These are phyloP conservation scores for Camelina laxa DNA, from an alignment of 345 rosid genomes.

Conservation along the genomic window DNA sequence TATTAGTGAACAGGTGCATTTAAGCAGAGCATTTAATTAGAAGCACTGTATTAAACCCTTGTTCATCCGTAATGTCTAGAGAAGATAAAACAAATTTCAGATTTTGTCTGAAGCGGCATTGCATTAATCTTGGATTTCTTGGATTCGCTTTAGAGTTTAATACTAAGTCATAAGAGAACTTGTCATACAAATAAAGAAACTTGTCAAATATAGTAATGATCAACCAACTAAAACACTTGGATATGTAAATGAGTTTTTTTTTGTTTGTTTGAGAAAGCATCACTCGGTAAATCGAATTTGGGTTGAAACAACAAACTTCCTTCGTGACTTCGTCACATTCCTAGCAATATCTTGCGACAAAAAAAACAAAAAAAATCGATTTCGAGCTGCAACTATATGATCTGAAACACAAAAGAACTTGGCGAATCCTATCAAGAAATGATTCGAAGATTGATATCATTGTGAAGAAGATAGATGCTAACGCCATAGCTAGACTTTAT, in stretches of 20 bases:
- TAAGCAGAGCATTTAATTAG: slow-evolving; percentile 38
- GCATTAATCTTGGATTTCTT: slow-evolving; percentile 34
- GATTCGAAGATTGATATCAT: too few species aligned
- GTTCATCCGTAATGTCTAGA: slow-evolving; percentile 38
- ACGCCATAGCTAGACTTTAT: too few species aligned
- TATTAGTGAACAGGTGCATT: slow-evolving; percentile 29
- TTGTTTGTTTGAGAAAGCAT: background rate
- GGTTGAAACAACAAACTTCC: too few species aligned
- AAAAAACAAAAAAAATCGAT: too few species aligned
- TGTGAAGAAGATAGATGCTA: too few species aligned
- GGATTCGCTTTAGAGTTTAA: slow-evolving; percentile 31
- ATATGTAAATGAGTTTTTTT: background rate
- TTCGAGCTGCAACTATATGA: too few species aligned
- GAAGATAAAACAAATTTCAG: slow-evolving; percentile 38
- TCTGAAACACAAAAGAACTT: too few species aligned
- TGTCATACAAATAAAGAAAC: background rate
- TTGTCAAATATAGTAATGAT: background rate
- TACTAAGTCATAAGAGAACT: background rate
- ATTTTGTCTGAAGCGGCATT: background rate
- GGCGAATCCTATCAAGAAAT: too few species aligned
- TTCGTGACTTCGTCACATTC: too few species aligned
- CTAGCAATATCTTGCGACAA: too few species aligned
- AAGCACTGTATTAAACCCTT: slow-evolving; percentile 37
- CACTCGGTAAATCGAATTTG: background rate
- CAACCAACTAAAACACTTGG: background rate